Percentiles rank a stretch among this genome's conserved stretches.
phyloP scores from a whole-genome alignment of 805 yeast genomes.

The Metschnikowia peoriensis region DNA sequence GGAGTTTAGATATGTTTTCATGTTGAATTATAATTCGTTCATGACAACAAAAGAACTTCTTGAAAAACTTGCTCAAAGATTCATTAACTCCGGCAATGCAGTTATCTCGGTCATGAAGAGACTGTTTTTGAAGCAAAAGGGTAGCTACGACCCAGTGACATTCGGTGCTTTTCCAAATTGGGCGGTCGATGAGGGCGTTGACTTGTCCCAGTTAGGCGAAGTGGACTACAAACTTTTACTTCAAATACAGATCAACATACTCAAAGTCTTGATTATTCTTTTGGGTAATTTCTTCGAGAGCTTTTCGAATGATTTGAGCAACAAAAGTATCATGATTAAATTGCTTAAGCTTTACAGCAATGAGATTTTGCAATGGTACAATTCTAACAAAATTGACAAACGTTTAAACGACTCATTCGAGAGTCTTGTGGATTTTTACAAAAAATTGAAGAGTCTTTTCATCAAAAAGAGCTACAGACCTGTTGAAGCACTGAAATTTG shows the following conservation, averaged over 20 bases:
- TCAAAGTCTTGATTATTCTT: constrained; percentile 72
- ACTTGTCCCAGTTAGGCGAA: constrained; percentile 42
- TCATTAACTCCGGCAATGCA: constrained; percentile 44
- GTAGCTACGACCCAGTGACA: constrained; percentile 11
- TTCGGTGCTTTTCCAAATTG: constrained; percentile 54
- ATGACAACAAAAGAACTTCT: constrained; percentile 39
- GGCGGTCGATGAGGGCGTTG: constrained; percentile 42
- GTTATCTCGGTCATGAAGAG: constrained; percentile 44
- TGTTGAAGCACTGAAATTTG: constrained; percentile 37
- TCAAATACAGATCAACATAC: constrained; percentile 76
- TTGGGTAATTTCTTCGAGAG: constrained; percentile 72
- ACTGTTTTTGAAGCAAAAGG: constrained; percentile 17
- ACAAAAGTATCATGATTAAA: constrained; percentile 59
- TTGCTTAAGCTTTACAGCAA: constrained; percentile 65
- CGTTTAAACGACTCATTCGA: constrained; percentile 37
- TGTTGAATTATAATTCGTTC: constrained; percentile 41
- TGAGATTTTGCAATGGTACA: constrained; percentile 54
- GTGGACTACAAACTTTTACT: constrained; percentile 67
- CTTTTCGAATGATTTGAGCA: constrained; percentile 64
- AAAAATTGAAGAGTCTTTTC: constrained; percentile 64
- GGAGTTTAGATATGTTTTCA: constrained; percentile 42
- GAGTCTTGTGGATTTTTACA: constrained; percentile 48
- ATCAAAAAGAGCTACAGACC: constrained; percentile 73
- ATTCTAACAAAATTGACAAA: constrained; percentile 39
- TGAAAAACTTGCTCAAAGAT: constrained; percentile 40